Evolutionary conservation across 352 stramenopile species (phyloP), one percentile per base, ranked within the genome.

Genomic region (Salisapilia sapeloensis): DNA sequence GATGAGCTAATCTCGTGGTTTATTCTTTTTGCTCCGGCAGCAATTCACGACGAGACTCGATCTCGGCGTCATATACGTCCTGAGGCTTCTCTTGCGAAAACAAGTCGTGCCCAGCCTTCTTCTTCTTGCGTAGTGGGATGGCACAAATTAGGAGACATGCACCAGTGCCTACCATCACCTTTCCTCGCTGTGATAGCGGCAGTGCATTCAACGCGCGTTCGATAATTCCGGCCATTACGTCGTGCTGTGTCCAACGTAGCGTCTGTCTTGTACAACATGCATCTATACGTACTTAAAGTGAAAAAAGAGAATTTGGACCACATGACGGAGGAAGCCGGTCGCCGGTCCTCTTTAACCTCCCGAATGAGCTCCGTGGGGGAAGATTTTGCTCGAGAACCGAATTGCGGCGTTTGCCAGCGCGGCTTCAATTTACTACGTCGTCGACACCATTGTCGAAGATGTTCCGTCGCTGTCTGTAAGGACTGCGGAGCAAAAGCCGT

Each of bases 61-160:
- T 31, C 44, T 89, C 70, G 33, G 58, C 53, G 28, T 89, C 64
- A 45, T 77, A 62, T 17, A 89, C 63, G 5, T 67, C 70, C 44
- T 84, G 70, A 23, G 74, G 74, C 52, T 75, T 71, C 43, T 89
- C 74, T 24, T 69, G 82, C 24, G 74, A 89, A 41, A 86, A 86
- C 24, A 84, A 58, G 35, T 86, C 74, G 65, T 86, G 70, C 26
- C 70, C 70, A 20, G 70, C 53, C 45, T 82, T 81, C 42, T 65
- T 78, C 41, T 82, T 81, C 45, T 76, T 63, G 17, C 56, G 52
- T 27, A 69, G 46, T n/a, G 72, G 72, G 40, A 69, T 62, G 11
- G 62, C 50, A 40, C 72, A 87, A 39, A 87, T 67, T 24, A 53
- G 65, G 25, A 84, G 48, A 43, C 67, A 78, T 13, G 81, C 32